A percentile compares a stretch with the other conserved stretches of the same genome.
These are phyloP conservation scores for Fusarium equiseti DNA, from an alignment of 2,329 filamentous ascomycete species.

Conservation along the genomic window DNA sequence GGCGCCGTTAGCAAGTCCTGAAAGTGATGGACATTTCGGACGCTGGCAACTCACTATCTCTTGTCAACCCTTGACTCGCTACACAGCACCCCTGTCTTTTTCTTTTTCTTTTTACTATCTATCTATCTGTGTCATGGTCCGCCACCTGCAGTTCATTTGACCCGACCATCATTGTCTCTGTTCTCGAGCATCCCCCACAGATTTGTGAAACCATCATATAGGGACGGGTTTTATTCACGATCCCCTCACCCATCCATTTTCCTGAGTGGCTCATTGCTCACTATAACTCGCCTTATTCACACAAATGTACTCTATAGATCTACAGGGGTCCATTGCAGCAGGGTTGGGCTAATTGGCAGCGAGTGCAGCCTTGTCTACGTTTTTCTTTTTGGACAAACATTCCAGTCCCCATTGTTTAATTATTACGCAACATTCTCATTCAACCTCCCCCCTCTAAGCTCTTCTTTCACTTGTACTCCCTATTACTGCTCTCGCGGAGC, in stretches of 20 bases:
- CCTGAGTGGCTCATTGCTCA: background rate
- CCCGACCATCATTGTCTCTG: conserved; percentile 25
- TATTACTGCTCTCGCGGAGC: conserved; percentile 24
- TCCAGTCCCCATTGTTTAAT: conserved; percentile 40
- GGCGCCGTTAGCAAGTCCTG: conserved; percentile 17
- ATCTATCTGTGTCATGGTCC: conserved; percentile 7
- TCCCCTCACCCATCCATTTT: conserved; percentile 10
- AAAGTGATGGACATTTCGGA: conserved; percentile 16
- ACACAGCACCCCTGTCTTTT: conserved; percentile 34
- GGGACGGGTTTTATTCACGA: background rate
- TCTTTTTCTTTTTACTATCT: conserved; percentile 32
- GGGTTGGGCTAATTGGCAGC: conserved; percentile 18
- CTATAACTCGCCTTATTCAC: conserved; percentile 1
- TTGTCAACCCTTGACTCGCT: conserved; percentile 22
- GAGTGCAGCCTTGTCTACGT: conserved; percentile 30
- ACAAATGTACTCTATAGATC: background rate
- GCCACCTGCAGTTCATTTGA: conserved; percentile 16
- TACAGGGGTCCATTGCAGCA: conserved; percentile 14
- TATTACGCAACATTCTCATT: conserved; percentile 32
- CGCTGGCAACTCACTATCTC: conserved; percentile 25
- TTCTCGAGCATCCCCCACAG: conserved; percentile 25
- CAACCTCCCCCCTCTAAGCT: conserved; percentile 23
- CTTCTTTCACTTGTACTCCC: conserved; percentile 18
- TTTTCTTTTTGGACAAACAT: conserved; percentile 28
- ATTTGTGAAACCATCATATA: conserved; percentile 29